These are phyloP conservation scores for Pythium aphanidermatum DNA, from an alignment of 352 stramenopile genomes.

Conservation along the genomic window DNA sequence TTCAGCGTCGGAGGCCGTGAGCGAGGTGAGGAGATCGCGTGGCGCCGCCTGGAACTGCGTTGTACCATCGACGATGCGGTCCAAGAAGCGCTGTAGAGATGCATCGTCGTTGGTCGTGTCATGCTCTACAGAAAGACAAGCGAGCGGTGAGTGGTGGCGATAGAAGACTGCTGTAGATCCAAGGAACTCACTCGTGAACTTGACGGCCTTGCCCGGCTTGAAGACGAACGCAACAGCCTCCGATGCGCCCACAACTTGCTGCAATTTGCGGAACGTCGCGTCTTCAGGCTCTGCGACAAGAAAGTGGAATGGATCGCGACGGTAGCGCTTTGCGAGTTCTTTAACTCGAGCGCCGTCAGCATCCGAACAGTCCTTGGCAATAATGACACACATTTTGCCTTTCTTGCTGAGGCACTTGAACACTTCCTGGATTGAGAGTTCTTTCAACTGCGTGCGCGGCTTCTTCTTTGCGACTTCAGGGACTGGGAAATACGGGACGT, in stretches of 20 bases:
- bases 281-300: constrained; percentile 29
- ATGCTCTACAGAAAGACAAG: constrained; percentile 28
- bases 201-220: constrained; percentile 53
- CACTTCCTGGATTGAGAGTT: constrained; percentile 29
- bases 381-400: constrained; percentile 72
- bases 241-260: constrained; percentile 25
- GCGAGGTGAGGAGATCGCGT: constrained; percentile 20
- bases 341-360: constrained; percentile 28
- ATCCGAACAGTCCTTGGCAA: constrained; percentile 21
- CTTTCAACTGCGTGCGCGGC: constrained; percentile 38
- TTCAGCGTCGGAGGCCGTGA: constrained; percentile 12
- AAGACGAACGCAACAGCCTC: constrained; percentile 38
- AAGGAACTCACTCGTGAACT: constrained; percentile 45
- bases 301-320: constrained; percentile 67
- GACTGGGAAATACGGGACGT: constrained; percentile 54
- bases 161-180: neutral
- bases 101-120: constrained; percentile 22
- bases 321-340: constrained; percentile 72
- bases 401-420: constrained; percentile 36
- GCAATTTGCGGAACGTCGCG: constrained; percentile 32
- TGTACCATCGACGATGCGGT: constrained; percentile 64
- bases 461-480: constrained; percentile 71
- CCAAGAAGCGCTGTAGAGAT: constrained; percentile 39
- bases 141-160: neutral
- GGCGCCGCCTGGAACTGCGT: constrained; percentile 30